Evolutionary conservation across 2,329 filamentous ascomycete genomes (phyloP).

Genomic region (Pseudocercospora musae): DNA sequence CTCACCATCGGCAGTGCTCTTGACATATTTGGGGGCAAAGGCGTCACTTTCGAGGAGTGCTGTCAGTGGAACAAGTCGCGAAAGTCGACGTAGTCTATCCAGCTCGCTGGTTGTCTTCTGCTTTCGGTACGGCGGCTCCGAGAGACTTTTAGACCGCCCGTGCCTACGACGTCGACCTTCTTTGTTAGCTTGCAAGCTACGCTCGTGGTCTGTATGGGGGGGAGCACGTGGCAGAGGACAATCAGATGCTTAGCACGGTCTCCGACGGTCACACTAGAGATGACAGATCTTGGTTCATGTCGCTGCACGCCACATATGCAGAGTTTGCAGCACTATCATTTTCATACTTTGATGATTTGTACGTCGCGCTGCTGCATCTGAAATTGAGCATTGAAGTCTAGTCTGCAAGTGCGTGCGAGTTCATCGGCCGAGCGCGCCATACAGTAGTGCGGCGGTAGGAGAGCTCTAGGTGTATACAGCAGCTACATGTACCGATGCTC

Average conservation of each 20-base stretch:
- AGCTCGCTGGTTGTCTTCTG: constrained; percentile 2
- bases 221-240: background rate
- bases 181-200: constrained; percentile 1
- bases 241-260: background rate
- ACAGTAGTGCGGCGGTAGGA: too few species aligned
- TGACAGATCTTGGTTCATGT: constrained; percentile 4
- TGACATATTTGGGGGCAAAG: constrained; percentile 88
- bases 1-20: constrained; percentile 94
- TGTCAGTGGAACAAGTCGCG: constrained; percentile 69
- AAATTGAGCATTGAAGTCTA: background rate
- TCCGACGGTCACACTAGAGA: background rate
- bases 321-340: constrained; percentile 3
- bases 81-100: constrained; percentile 5
- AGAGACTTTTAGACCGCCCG: background rate
- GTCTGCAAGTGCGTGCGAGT: background rate
- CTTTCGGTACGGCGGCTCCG: background rate
- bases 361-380: background rate
- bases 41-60: constrained; percentile 85
- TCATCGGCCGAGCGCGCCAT: background rate
- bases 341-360: background rate
- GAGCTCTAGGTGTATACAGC: background rate
- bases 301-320: constrained; percentile 1
- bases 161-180: background rate
- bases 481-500: background rate
- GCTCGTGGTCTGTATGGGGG: background rate